Percentiles rank a stretch among this genome's conserved stretches.
Evolutionary conservation across 495 filamentous ascomycete genomes (phyloP).

Genomic region (Bryoglossum gracile): DNA sequence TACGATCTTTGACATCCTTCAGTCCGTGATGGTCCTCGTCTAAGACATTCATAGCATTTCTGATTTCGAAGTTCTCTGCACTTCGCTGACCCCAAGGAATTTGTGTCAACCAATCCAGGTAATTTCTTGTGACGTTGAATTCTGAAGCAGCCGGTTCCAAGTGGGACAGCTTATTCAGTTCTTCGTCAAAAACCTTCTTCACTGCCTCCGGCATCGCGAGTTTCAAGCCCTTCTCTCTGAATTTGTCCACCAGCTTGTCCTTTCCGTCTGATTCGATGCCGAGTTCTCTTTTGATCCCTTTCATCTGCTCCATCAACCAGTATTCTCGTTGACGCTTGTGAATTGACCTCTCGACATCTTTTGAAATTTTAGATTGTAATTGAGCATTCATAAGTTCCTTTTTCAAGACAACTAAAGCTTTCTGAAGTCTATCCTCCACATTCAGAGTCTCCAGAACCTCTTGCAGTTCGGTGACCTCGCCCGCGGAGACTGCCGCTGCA

Average conservation of each 20-base stretch:
- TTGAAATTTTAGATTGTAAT: constrained; percentile 93
- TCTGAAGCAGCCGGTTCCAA: constrained; percentile 92
- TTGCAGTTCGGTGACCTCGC: constrained; percentile 85
- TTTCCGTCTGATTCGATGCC: constrained; percentile 97
- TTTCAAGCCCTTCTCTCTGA: constrained; percentile 90
- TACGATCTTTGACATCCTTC: constrained; percentile 98
- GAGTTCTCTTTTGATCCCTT: constrained; percentile 92
- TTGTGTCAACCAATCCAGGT: constrained; percentile 97
- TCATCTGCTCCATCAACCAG: constrained; percentile 99
- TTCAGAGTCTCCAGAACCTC: constrained; percentile 86
- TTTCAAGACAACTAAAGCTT: constrained; percentile 85
- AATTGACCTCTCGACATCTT: constrained; percentile 96
- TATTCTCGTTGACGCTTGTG: constrained; percentile 97
- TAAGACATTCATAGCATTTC: constrained; percentile 80
- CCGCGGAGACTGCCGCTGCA: constrained; percentile 87
- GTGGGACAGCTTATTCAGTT: constrained; percentile 92
- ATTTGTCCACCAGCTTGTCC: constrained; percentile 94
- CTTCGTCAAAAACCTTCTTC: constrained; percentile 96
- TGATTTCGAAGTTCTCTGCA: constrained; percentile 92
- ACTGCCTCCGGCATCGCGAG: constrained; percentile 95
- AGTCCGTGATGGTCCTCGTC: constrained; percentile 97
- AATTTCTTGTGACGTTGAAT: constrained; percentile 99
- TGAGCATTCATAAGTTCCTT: constrained; percentile 98
- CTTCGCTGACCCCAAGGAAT: constrained; percentile 97
- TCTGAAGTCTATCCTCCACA: constrained; percentile 82